A percentile compares a stretch with the other conserved stretches of the same genome.
Conservation (phyloP, 139 green algal genomes). For the Chlamydomonas urium region DNA sequence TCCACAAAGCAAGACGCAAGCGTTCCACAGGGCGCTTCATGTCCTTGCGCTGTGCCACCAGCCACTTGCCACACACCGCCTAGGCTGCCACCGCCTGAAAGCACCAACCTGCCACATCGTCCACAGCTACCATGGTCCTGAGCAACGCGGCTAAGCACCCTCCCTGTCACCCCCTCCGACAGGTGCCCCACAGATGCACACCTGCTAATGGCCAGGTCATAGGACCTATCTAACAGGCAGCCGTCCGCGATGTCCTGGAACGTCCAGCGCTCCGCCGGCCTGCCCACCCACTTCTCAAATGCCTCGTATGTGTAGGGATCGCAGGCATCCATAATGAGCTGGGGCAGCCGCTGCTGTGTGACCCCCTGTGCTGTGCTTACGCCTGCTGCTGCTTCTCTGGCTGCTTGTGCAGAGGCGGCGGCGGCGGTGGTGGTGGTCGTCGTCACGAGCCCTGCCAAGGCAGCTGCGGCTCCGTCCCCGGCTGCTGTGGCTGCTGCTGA, state of each 20-base stretch:
- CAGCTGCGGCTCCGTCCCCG: background rate
- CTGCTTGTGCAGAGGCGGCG: background rate
- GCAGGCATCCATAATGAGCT: constrained; percentile 17
- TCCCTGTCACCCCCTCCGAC: no score
- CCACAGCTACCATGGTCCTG: no score
- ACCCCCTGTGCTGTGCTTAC: background rate
- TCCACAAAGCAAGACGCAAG: no score
- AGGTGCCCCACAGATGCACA: no score
- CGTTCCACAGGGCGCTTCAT: no score
- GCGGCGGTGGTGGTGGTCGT: background rate
- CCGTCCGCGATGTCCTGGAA: constrained; percentile 24
- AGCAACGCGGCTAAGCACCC: no score
- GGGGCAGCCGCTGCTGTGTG: constrained; percentile 7
- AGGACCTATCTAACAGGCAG: constrained; percentile 12
- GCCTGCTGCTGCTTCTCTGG: background rate
- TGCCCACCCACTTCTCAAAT: constrained; percentile 21
- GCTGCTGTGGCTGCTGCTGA: background rate
- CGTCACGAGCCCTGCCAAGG: background rate
- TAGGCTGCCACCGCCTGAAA: no score
- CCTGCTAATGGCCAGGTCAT: constrained; percentile 21
- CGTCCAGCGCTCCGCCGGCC: constrained; percentile 8
- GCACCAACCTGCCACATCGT: no score
- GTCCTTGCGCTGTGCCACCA: no score
- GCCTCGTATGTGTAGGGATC: constrained; percentile 26
- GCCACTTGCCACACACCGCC: no score